phyloP scores from a whole-genome alignment of 2,329 filamentous ascomycete genomes.

The Aquanectria penicillioides region DNA sequence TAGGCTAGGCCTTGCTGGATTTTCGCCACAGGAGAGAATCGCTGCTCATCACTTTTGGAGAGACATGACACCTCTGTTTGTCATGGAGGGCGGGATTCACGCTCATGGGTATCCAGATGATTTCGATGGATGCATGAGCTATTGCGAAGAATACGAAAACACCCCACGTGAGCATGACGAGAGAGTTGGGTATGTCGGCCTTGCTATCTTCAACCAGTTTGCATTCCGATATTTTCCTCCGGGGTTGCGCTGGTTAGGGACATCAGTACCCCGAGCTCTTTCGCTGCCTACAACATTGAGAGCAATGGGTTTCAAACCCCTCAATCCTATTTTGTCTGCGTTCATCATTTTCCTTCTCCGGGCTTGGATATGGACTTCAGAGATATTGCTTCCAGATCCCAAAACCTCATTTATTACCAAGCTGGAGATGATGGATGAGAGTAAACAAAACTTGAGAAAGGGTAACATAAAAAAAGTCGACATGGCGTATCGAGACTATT shows the following conservation, averaged over 20 bases:
- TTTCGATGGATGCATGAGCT: constrained; percentile 1
- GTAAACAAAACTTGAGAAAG: background rate
- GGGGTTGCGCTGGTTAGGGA: constrained; percentile 1
- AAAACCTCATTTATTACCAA: background rate
- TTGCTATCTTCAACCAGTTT: constrained; percentile 16
- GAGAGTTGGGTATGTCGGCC: background rate
- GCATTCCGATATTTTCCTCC: constrained; percentile 17
- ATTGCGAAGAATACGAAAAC: constrained; percentile 16
- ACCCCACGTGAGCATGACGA: background rate
- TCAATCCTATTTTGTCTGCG: background rate
- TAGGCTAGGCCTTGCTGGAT: constrained; percentile 1
- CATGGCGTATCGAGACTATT: background rate
- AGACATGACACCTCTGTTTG: constrained; percentile 19
- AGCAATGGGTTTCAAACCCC: background rate
- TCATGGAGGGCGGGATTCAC: background rate
- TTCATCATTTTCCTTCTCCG: constrained; percentile 9
- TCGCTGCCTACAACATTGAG: constrained; percentile 7
- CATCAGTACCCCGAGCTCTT: constrained; percentile 8
- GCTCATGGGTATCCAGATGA: constrained; percentile 9
- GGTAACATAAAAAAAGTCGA: background rate
- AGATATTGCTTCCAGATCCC: constrained; percentile 9
- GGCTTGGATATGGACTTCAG: constrained; percentile 7
- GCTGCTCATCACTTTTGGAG: constrained; percentile 17
- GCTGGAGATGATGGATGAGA: background rate
- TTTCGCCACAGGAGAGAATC: constrained; percentile 12